phyloP scores from a whole-genome alignment of 1,284 basidiomycete genomes.

The Leccinum colubrinum region DNA sequence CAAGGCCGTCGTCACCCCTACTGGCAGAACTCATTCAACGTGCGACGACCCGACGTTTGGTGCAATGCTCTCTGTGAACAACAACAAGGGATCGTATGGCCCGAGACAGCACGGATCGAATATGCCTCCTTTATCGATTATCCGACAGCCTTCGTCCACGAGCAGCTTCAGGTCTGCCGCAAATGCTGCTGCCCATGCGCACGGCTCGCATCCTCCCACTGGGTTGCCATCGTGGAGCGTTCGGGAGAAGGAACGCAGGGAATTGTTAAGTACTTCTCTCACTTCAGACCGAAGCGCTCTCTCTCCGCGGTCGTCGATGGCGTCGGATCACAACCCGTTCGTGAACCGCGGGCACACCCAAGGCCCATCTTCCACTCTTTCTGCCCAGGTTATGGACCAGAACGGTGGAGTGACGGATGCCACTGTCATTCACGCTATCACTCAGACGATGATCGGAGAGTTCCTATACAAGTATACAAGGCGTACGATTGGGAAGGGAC shows the following conservation, averaged over 20 bases:
- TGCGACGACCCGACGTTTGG: conserved; percentile 79
- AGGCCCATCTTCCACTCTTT: conserved; percentile 34
- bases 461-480: conserved; percentile 98
- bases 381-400: conserved; percentile 32
- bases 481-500: conserved; percentile 86
- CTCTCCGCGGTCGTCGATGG: conserved; percentile 75
- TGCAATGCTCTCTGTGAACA: conserved; percentile 57
- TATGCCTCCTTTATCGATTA: conserved; percentile 61
- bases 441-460: conserved; percentile 99
- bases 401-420: conserved; percentile 70
- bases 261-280: conserved; percentile 63
- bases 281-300: conserved; percentile 60
- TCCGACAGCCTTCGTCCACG: conserved; percentile 74
- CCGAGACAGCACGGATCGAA: conserved; percentile 62
- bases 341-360: conserved; percentile 37
- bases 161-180: conserved; percentile 77
- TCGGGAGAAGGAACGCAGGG: conserved; percentile 49
- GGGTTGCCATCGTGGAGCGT: conserved; percentile 43
- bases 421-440: conserved; percentile 90
- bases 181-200: conserved; percentile 51
- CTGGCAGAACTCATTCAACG: conserved; percentile 86
- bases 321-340: conserved; percentile 63
- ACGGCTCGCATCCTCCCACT: conserved; percentile 41
- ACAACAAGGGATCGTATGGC: conserved; percentile 45
- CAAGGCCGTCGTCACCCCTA: conserved; percentile 84